phyloP scores from a whole-genome alignment of 148 eudicot species.

The Beta vulgaris region DNA sequence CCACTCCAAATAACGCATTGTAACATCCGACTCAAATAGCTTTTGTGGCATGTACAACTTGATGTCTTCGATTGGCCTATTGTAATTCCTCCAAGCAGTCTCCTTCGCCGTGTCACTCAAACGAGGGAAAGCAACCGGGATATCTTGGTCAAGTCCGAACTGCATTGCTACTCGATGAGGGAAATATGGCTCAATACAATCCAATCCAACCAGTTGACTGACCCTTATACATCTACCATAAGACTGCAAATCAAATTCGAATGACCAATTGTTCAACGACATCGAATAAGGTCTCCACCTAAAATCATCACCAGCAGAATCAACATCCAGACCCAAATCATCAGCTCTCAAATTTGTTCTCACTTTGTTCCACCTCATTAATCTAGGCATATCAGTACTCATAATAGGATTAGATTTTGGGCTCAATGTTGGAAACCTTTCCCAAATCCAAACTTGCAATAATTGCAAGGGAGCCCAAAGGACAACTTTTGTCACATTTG shows the following conservation, averaged over 20 bases:
- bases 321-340: slow-evolving; percentile 17
- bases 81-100: slow-evolving; percentile 26
- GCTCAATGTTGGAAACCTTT: slow-evolving; percentile 42
- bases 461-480: slow-evolving; percentile 39
- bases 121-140: slow-evolving; percentile 30
- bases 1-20: slow-evolving; percentile 39
- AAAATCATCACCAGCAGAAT: slow-evolving; percentile 28
- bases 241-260: slow-evolving; percentile 24
- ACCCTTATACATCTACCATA: slow-evolving; percentile 38
- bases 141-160: slow-evolving; percentile 53
- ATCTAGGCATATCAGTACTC: slow-evolving; percentile 22
- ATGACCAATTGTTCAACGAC: slow-evolving; percentile 6
- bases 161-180: slow-evolving; percentile 65
- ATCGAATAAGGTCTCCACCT: slow-evolving; percentile 50
- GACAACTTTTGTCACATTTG: neutral
- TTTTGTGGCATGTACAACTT: slow-evolving; percentile 35
- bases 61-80: slow-evolving; percentile 22
- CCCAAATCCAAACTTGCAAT: slow-evolving; percentile 56
- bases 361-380: slow-evolving; percentile 38
- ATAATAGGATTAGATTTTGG: slow-evolving; percentile 24
- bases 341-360: slow-evolving; percentile 3
- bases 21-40: slow-evolving; percentile 30
- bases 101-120: neutral
- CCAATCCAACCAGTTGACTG: slow-evolving; percentile 40
- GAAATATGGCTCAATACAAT: slow-evolving; percentile 38